Evolutionary conservation across 2,329 filamentous ascomycete species (phyloP), one percentile per base, ranked within the genome.

Genomic region (Pyrenophora teres): DNA sequence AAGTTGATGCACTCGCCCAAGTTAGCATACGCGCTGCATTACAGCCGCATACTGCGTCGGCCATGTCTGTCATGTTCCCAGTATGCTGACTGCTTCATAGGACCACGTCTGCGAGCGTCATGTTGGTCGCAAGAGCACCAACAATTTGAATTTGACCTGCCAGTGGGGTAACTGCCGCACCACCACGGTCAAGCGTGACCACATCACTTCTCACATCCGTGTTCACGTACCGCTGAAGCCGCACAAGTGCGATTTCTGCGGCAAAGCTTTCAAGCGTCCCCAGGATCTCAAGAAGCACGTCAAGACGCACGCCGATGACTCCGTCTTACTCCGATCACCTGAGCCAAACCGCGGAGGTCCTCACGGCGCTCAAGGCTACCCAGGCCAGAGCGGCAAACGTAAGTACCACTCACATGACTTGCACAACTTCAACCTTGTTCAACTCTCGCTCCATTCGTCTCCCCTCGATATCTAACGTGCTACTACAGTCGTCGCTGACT

Each of bases 261-360:
- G 91, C 72, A 99, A 99, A 81, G 92, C 92, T 1, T 99, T 99
- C 83, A 99, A 99, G 85, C 89, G 94, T 30, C 94, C 94, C 2
- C 94, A 99, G 79, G 94, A 99, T 80, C 76, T 99, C 68, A 97
- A 99, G 86, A 99, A 99, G 81, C 94, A 99, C 74, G 92, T 97
- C 76, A 99, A 97, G 86, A 97, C 93, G 4, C 93, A 97, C 72
- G 93, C 93, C 65, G 93, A 97, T 70, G 93, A 97, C 77, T 95
- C 92, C 36, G 90, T 96, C 35, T 80, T 85, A 56, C 80, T 85
- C 55, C 81, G 83, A 64, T 87, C 84, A 38, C 85, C 85, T 3
- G 83, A 86, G 65, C 82, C 84, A 21, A 81, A 80, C 63, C 75
- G 77, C 67, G 72, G 74, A 56, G 73, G 69, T 52, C 63, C 65